phyloP scores from a whole-genome alignment of 257 asterid genomes.

The Nicotiana sylvestris region DNA sequence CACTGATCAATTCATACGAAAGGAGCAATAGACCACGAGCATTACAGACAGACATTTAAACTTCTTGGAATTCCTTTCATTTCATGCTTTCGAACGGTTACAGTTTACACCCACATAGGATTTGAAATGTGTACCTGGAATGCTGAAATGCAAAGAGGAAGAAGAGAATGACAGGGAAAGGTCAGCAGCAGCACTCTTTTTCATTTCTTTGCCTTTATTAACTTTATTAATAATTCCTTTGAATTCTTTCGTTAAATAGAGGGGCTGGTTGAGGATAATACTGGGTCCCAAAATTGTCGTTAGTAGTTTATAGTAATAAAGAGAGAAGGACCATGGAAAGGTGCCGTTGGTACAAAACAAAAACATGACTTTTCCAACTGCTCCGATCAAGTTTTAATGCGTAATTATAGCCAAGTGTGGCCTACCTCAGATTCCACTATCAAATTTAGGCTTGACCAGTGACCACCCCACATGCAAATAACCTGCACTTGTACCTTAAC shows the following conservation, averaged over 20 bases:
- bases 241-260: neutral
- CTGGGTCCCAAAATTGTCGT: constrained; percentile 6
- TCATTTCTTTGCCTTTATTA: neutral
- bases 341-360: constrained; percentile 4
- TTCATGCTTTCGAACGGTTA: too few relatives aligned
- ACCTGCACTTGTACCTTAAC: too few relatives aligned
- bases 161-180: too few relatives aligned
- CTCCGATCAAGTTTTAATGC: neutral
- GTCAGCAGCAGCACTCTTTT: too few relatives aligned
- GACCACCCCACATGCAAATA: neutral
- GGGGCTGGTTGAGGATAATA: neutral
- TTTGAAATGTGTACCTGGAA: too few relatives aligned
- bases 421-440: neutral
- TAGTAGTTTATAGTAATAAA: neutral
- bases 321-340: neutral
- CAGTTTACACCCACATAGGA: too few relatives aligned
- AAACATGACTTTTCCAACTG: constrained; percentile 2
- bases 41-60: too few relatives aligned
- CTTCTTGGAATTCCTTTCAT: too few relatives aligned
- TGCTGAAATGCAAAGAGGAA: too few relatives aligned
- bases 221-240: neutral
- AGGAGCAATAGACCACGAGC: too few relatives aligned
- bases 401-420: neutral
- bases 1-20: too few relatives aligned
- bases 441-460: neutral